These are phyloP conservation scores for Zygosaccharomyces bisporus DNA, from an alignment of 805 yeast species.

Conservation along the genomic window DNA sequence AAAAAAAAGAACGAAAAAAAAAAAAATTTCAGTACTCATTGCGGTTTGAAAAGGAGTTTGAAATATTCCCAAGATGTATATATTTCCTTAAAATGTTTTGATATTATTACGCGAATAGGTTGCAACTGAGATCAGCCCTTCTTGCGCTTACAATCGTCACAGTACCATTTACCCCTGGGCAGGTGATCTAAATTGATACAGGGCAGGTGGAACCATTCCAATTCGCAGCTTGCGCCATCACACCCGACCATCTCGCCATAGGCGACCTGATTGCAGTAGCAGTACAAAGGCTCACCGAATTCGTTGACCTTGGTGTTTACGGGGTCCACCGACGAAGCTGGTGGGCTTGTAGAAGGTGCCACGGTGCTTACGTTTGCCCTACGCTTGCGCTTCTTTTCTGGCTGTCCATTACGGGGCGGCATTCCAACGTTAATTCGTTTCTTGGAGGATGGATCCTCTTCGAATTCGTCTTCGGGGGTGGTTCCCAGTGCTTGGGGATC, in stretches of 20 bases:
- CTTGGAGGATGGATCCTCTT: constrained; percentile 16
- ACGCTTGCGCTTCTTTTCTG: constrained; percentile 24
- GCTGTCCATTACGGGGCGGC: constrained; percentile 20
- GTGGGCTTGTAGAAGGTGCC: constrained; percentile 7
- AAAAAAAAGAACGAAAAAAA: background rate
- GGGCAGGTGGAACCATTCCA: constrained; percentile 95
- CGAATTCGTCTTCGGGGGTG: constrained; percentile 13
- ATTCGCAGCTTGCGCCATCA: constrained; percentile 86
- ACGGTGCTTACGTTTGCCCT: constrained; percentile 14
- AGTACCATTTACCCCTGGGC: constrained; percentile 84
- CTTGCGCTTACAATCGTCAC: constrained; percentile 54
- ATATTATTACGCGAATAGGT: background rate
- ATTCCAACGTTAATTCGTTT: constrained; percentile 15
- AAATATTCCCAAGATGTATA: background rate
- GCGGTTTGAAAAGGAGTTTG: background rate
- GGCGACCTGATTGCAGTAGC: constrained; percentile 95
- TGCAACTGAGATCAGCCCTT: background rate
- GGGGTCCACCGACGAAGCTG: constrained; percentile 9
- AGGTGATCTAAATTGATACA: constrained; percentile 83
- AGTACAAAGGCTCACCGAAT: constrained; percentile 75
- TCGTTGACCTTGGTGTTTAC: constrained; percentile 29
- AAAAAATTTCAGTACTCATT: background rate
- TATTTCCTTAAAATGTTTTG: background rate
- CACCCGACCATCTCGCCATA: constrained; percentile 99
- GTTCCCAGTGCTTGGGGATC: constrained; percentile 18